Conservation (phyloP, 2,329 filamentous ascomycete genomes). For the Xylariales sp. region DNA sequence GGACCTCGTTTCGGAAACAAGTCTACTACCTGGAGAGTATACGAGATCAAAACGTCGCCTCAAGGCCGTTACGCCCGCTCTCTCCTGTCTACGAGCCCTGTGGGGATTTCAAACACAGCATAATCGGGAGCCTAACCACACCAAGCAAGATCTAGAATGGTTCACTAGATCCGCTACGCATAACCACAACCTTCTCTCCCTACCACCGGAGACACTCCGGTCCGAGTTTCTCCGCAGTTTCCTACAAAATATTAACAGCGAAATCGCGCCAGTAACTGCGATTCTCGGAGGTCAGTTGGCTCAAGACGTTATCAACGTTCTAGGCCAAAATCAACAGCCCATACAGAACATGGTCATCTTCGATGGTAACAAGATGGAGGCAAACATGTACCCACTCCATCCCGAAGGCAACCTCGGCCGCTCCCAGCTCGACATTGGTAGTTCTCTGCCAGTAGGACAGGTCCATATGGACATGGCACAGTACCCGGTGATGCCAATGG, state of each 20-base stretch:
- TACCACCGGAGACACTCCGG: constrained; percentile 74
- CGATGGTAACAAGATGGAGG: constrained; percentile 83
- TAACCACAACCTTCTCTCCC: constrained; percentile 79
- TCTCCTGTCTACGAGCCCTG: constrained; percentile 87
- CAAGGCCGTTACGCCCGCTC: constrained; percentile 81
- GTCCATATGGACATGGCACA: constrained; percentile 25
- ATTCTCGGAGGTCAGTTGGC: constrained; percentile 91
- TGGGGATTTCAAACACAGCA: constrained; percentile 83
- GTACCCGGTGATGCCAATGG: constrained; percentile 38
- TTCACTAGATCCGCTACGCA: constrained; percentile 84
- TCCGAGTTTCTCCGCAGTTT: constrained; percentile 84
- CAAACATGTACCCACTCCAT: constrained; percentile 84
- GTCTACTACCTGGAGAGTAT: constrained; percentile 77
- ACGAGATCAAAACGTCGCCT: constrained; percentile 74
- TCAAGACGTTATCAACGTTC: constrained; percentile 96
- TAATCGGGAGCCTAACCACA: constrained; percentile 65
- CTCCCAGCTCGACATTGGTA: constrained; percentile 55
- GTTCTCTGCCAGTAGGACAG: constrained; percentile 38
- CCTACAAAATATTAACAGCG: constrained; percentile 84
- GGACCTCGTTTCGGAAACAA: constrained; percentile 82
- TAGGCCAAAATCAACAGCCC: constrained; percentile 90
- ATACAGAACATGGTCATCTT: constrained; percentile 96
- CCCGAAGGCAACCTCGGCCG: constrained; percentile 70
- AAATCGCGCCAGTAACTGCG: constrained; percentile 87
- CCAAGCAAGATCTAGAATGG: constrained; percentile 72